Evolutionary conservation across 202 grass and related monocot species (phyloP).

Genomic region (Musa balbisiana): DNA sequence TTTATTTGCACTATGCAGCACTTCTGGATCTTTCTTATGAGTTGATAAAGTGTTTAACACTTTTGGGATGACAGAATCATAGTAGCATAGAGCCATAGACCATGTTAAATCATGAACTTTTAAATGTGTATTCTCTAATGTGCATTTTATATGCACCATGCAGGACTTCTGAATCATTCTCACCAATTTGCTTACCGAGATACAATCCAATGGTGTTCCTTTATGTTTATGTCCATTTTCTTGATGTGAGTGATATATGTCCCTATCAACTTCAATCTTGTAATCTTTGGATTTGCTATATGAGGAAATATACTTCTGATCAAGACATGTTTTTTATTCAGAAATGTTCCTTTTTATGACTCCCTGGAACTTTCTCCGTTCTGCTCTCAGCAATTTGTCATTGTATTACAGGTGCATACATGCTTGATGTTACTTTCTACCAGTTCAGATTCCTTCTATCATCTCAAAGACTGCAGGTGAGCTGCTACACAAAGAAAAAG

Average conservation of each 20-base stretch:
- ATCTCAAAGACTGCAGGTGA: conserved; percentile 93
- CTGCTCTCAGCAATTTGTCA: neutral
- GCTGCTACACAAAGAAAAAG: conserved; percentile 14
- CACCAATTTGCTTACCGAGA: conserved; percentile 94
- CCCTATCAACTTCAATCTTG: neutral
- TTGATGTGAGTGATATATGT: conserved; percentile 74
- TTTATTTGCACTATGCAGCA: no score
- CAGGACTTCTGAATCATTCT: conserved; percentile 94
- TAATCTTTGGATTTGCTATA: neutral
- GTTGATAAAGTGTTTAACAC: no score
- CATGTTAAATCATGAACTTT: neutral
- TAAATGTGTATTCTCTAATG: conserved; percentile 23
- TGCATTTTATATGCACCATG: conserved; percentile 26
- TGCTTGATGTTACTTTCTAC: conserved; percentile 71
- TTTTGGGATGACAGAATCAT: no score
- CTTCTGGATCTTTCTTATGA: no score
- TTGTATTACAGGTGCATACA: conserved; percentile 59
- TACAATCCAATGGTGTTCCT: conserved; percentile 97
- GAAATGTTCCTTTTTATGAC: neutral
- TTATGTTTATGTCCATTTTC: conserved; percentile 92
- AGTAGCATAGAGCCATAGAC: no score
- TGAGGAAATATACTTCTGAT: neutral
- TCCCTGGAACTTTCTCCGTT: no score
- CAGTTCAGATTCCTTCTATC: conserved; percentile 83
- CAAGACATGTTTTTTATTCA: neutral